These are phyloP conservation scores for Prosopis cineraria DNA, from an alignment of 306 rosid species.

Conservation along the genomic window DNA sequence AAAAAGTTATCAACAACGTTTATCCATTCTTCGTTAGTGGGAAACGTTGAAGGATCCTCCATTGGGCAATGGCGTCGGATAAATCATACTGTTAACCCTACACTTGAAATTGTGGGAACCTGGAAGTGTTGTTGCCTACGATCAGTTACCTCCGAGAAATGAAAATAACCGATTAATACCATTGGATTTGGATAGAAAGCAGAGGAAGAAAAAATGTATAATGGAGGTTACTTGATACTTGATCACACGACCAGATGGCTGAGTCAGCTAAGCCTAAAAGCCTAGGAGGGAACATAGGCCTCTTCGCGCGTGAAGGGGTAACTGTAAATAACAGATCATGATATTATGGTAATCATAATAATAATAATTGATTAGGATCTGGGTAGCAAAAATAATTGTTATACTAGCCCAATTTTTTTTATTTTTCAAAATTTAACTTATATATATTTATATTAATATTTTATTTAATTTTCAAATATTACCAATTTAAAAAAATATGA, in stretches of 20 bases:
- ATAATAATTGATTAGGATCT: too few species aligned
- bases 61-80: neutral
- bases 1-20: neutral
- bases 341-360: too few species aligned
- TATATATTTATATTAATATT: neutral
- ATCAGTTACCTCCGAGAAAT: neutral
- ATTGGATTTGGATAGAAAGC: neutral
- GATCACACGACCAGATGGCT: too few species aligned
- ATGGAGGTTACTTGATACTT: too few species aligned
- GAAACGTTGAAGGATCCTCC: neutral
- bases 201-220: too few species aligned
- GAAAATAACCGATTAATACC: neutral
- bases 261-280: neutral
- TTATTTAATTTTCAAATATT: neutral
- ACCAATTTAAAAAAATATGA: too few species aligned
- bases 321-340: neutral
- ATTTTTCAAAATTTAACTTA: neutral
- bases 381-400: too few species aligned
- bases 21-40: too few species aligned
- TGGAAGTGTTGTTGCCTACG: neutral
- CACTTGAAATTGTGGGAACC: constrained; percentile 6
- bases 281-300: neutral
- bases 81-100: neutral
- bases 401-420: too few species aligned
- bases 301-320: neutral